A percentile compares a stretch with the other conserved stretches of the same genome.
phyloP scores from a whole-genome alignment of 495 filamentous ascomycete species.

The Astrothelium macrocarpum region DNA sequence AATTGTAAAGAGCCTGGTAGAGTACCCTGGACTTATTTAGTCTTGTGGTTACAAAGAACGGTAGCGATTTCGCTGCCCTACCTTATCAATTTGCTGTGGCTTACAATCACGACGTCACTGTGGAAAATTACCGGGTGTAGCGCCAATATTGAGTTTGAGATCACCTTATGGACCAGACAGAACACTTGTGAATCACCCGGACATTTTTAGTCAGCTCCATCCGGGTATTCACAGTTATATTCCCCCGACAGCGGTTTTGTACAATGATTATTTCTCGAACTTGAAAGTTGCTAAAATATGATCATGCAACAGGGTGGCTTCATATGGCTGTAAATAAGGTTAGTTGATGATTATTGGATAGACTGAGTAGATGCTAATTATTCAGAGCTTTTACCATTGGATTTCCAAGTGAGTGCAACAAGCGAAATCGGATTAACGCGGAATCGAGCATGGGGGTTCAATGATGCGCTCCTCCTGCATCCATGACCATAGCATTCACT shows the following conservation, averaged over 20 bases:
- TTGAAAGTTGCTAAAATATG: too few relatives aligned
- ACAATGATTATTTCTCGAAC: too few relatives aligned
- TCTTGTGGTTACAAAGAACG: too few relatives aligned
- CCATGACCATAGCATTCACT: not conserved
- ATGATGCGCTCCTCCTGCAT: not conserved
- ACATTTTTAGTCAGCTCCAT: too few relatives aligned
- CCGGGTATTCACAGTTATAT: too few relatives aligned
- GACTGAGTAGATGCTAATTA: not conserved
- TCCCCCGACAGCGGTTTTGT: not conserved
- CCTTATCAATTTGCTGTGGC: too few relatives aligned
- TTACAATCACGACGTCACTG: too few relatives aligned
- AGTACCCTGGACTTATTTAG: not conserved
- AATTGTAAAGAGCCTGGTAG: not conserved
- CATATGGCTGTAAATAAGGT: not conserved
- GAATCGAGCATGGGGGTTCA: not conserved
- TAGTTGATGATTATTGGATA: not conserved
- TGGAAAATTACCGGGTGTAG: too few relatives aligned
- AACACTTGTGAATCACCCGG: too few relatives aligned
- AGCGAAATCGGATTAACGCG: not conserved
- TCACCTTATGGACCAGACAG: too few relatives aligned
- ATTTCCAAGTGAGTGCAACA: not conserved
- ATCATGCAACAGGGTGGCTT: not conserved
- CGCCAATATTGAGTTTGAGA: too few relatives aligned
- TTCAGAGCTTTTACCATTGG: not conserved
- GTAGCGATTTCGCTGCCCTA: too few relatives aligned